phyloP scores from a whole-genome alignment of 352 stramenopile genomes.

The Pythium coloratum region DNA sequence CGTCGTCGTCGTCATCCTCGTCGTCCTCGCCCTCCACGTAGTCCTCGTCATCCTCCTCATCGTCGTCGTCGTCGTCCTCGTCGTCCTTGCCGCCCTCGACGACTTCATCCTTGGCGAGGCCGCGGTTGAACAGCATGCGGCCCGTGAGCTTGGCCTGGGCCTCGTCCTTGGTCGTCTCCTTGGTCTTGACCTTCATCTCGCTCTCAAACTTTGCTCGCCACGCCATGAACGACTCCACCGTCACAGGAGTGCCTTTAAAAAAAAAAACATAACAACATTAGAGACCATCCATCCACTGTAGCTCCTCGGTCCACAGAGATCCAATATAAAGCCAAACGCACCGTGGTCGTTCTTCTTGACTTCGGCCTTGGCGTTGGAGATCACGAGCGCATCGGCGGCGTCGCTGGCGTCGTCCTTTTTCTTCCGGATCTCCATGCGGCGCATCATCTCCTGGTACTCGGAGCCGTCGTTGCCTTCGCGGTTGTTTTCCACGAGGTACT shows the following conservation, averaged over 20 bases:
- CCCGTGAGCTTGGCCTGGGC: conserved; percentile 74
- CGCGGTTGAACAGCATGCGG: conserved; percentile 71
- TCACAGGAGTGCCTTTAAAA: conserved; percentile 67
- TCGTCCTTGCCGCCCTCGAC: conserved; percentile 35
- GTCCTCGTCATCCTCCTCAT: conserved; percentile 44
- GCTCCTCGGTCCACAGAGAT: neutral
- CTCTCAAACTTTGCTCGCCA: conserved; percentile 75
- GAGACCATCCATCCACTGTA: neutral
- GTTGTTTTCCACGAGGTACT: conserved; percentile 90
- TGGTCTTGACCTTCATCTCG: conserved; percentile 54
- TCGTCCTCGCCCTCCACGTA: conserved; percentile 46
- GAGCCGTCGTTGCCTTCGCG: conserved; percentile 82
- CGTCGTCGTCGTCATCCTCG: conserved; percentile 36
- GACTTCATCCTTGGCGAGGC: conserved; percentile 71
- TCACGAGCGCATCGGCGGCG: conserved; percentile 35
- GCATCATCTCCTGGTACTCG: conserved; percentile 89
- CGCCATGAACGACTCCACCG: conserved; percentile 66
- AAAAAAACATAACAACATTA: neutral
- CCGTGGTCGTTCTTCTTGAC: conserved; percentile 28
- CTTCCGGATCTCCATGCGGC: conserved; percentile 75
- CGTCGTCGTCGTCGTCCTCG: conserved; percentile 53
- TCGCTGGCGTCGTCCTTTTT: conserved; percentile 78
- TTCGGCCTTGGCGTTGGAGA: conserved; percentile 8
- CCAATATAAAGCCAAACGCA: neutral
- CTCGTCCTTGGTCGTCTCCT: conserved; percentile 65